Evolutionary conservation across 2,329 filamentous ascomycete genomes (phyloP).

Genomic region (Xylaria polymorpha): DNA sequence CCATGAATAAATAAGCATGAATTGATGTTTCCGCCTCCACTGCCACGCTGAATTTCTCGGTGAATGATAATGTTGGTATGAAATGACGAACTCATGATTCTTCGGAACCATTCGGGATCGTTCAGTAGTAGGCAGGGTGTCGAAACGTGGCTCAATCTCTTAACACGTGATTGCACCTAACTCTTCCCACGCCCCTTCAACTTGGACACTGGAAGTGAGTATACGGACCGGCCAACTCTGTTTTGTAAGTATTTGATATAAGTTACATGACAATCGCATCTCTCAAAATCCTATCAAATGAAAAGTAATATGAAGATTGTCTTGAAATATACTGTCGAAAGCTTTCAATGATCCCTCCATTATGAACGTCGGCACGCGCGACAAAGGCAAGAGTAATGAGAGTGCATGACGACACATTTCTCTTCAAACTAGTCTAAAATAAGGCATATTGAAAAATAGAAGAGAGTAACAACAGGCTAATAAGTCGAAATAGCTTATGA

Average conservation of each 20-base stretch:
- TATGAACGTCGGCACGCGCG: too few relatives aligned
- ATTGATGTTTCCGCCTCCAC: constrained; percentile 36
- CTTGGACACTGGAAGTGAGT: neutral
- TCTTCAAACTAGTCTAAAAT: neutral
- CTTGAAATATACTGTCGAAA: neutral
- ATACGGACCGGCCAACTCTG: neutral
- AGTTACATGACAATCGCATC: neutral
- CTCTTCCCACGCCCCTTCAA: neutral
- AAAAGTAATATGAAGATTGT: neutral
- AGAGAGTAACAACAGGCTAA: neutral
- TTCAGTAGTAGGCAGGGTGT: neutral
- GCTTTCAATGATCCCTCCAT: neutral
- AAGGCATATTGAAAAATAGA: neutral
- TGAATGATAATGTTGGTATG: neutral
- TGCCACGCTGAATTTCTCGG: neutral
- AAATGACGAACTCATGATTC: neutral
- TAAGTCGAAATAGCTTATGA: neutral
- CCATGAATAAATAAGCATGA: constrained; percentile 42
- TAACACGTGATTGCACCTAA: constrained; percentile 4
- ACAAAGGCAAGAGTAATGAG: neutral
- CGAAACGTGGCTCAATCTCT: neutral
- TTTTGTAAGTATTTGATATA: neutral
- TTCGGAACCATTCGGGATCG: neutral
- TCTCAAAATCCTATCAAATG: neutral
- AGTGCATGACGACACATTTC: too few relatives aligned